Base-by-base conservation (phyloP, 176 grass and related monocot species). In the Phoenix dactylifera region DNA sequence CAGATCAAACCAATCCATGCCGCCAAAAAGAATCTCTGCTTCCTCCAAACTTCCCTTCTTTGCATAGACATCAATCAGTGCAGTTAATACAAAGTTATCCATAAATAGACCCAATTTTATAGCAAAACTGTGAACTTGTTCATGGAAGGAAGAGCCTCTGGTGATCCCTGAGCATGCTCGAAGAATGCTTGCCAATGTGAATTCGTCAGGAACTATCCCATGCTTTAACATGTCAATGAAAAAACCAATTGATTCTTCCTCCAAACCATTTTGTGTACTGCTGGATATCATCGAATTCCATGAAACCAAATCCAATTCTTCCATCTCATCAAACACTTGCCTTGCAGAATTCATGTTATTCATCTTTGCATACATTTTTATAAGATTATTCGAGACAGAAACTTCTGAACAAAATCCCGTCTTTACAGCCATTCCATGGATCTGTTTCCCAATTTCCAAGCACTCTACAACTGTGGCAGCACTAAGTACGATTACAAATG, bases 331-430 rank as follows among this genome's bases (percentile, higher is more conserved):
- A 63, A 73, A 73, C 14, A 73, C 28, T 22, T 24, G 70, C 28
- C 5, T 63, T 55, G 70, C 49, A 63, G 20, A 30, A 63, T 39
- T 15, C 51, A 73, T 49, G 50, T 15, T 63, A 52, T 51, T 51
- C 26, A 63, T 63, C 51, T 73, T 73, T 5, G 70, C 50, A 62
- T 73, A 73, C 49, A 63, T 63, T 59, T 73, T 73, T 39, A 73
- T 62, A 44, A 54, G 51, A 63, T 35, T 73, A 63, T 73, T 73
- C 5, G 70, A 73, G 4, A 73, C 70, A 39, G 70, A 73, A 55
- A 73, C 50, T 63, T 73, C 70, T 9, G 18, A 44, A 55, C 59
- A 73, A 52, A 73, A 55, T 51, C 70, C 70, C 5, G 12, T 15
- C 59, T 73, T 73, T 16, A 23, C 17, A 50, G 50, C 23, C 50